These are phyloP conservation scores for Erucastrum elatum DNA, from an alignment of 345 rosid genomes.

Conservation along the genomic window DNA sequence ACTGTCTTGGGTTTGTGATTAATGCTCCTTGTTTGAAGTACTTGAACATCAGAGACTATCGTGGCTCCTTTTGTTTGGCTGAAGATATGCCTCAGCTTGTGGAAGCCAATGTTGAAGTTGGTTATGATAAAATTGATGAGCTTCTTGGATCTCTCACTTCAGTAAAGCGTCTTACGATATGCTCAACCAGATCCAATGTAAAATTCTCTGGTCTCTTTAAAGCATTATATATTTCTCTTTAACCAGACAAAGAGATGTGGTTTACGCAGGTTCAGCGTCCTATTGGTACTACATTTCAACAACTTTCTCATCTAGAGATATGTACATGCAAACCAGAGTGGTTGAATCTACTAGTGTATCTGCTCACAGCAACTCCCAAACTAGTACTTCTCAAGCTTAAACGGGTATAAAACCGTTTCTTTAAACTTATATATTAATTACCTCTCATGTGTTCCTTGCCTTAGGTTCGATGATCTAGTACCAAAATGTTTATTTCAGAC, in stretches of 20 bases:
- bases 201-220: background rate
- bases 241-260: background rate
- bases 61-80: constrained; percentile 11
- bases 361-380: background rate
- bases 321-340: constrained; percentile 15
- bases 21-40: constrained; percentile 1
- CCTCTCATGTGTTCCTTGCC: background rate
- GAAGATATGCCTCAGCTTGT: constrained; percentile 14
- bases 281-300: background rate
- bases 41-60: constrained; percentile 1
- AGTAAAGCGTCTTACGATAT: background rate
- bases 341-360: constrained; percentile 5
- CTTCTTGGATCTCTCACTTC: background rate
- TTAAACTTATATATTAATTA: too few species aligned
- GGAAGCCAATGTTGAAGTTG: constrained; percentile 8
- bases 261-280: background rate
- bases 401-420: background rate
- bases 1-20: background rate
- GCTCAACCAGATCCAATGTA: background rate
- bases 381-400: constrained; percentile 14
- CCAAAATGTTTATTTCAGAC: background rate
- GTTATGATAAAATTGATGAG: background rate
- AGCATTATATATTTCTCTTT: background rate
- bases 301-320: constrained; percentile 6
- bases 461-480: background rate